phyloP scores from a whole-genome alignment of 2,329 filamentous ascomycete species.

The Fulvia fulva region DNA sequence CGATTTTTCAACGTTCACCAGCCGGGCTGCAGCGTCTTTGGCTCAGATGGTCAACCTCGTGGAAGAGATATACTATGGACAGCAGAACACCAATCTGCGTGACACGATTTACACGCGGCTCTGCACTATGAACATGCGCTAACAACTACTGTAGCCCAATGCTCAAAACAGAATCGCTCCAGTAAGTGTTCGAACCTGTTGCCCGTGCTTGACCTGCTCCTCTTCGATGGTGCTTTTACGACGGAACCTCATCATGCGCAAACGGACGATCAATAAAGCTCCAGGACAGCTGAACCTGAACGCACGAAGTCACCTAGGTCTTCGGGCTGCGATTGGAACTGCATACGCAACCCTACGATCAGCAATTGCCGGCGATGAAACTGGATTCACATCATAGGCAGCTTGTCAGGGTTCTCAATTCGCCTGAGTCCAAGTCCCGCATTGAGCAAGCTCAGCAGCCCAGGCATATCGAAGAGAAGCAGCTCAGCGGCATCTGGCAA shows the following conservation, averaged over 20 bases:
- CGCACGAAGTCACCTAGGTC: too few species aligned
- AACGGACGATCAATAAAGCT: not conserved
- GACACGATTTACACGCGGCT: not conserved
- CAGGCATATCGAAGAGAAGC: not conserved
- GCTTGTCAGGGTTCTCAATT: too few species aligned
- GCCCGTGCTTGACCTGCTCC: not conserved
- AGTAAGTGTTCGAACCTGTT: conserved; percentile 50
- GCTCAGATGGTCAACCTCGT: not conserved
- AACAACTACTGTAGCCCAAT: conserved; percentile 11
- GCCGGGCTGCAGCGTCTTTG: not conserved
- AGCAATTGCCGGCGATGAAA: too few species aligned
- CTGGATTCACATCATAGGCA: too few species aligned
- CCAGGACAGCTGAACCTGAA: too few species aligned
- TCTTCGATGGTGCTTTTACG: not conserved
- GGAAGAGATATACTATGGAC: not conserved
- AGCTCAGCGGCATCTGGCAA: not conserved
- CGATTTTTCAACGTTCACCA: not conserved
- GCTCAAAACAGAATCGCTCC: conserved; percentile 68
- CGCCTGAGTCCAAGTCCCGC: too few species aligned
- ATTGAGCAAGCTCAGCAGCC: not conserved
- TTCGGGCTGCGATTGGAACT: not conserved
- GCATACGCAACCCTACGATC: too few species aligned
- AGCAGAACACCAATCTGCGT: not conserved
- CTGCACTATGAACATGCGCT: not conserved
- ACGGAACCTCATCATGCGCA: not conserved